Evolutionary conservation across 2,329 filamentous ascomycete species (phyloP).

Genomic region (Cladobotryum protrusum): DNA sequence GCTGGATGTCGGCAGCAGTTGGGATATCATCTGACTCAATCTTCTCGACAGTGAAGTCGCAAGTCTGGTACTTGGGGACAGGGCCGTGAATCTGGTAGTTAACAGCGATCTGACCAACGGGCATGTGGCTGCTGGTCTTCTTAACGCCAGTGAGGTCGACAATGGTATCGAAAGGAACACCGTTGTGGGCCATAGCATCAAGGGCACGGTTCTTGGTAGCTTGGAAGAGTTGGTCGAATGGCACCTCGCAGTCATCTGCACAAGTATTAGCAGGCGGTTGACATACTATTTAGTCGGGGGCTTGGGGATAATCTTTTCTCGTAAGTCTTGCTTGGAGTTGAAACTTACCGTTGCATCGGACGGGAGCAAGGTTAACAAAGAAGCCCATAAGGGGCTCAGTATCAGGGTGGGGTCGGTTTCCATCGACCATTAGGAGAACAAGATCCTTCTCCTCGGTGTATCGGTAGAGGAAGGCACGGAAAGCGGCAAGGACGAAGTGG

Average conservation of each 20-base stretch:
- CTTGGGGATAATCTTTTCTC: background rate
- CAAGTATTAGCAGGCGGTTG: background rate
- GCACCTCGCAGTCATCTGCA: constrained; percentile 17
- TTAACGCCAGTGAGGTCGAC: constrained; percentile 18
- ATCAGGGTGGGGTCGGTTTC: constrained; percentile 19
- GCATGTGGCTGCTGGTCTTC: constrained; percentile 19
- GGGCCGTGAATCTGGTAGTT: constrained; percentile 23
- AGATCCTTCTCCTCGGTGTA: constrained; percentile 21
- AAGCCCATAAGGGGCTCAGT: constrained; percentile 19
- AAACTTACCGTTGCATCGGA: constrained; percentile 16
- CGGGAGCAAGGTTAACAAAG: constrained; percentile 21
- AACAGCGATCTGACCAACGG: constrained; percentile 19
- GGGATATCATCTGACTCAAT: constrained; percentile 20
- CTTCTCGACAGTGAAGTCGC: constrained; percentile 18
- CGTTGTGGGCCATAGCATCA: constrained; percentile 18
- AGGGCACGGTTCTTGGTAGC: constrained; percentile 17
- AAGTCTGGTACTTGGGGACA: constrained; percentile 15
- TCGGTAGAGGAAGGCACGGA: constrained; percentile 20
- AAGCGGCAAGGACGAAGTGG: constrained; percentile 21
- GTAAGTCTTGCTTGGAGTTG: background rate
- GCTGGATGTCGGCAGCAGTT: constrained; percentile 18
- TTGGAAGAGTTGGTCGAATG: constrained; percentile 19
- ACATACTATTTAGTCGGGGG: background rate
- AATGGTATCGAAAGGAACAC: constrained; percentile 20
- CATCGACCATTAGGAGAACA: constrained; percentile 20